Percentiles rank a stretch among this genome's conserved stretches.
phyloP scores from a whole-genome alignment of 129 eudicot species.

The carrot (Daucus carota) region DH1_v3.0 NC_030381.2:46612001-46612500 shows the following conservation, averaged over 20 bases:
- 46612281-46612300: neutral
- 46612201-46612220: neutral
- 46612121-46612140: neutral
- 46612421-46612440: neutral
- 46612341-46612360: constrained; percentile 91
- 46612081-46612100: neutral
- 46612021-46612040: neutral
- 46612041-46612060: neutral
- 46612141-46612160: neutral
- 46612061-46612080: neutral
- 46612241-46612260: neutral
- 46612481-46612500: neutral
- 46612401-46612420: constrained; percentile 8
- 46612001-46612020: neutral
- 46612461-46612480: neutral
- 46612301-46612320: constrained; percentile 44
- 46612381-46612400: constrained; percentile 76
- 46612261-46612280: neutral
- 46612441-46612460: neutral
- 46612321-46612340: constrained; percentile 71
- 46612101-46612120: neutral
- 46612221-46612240: neutral
- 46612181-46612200: constrained; percentile 7
- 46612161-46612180: neutral
- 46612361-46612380: constrained; percentile 88